These are phyloP conservation scores for Hyaloscypha bicolor DNA, from an alignment of 495 filamentous ascomycete genomes.

Conservation along the genomic window DNA sequence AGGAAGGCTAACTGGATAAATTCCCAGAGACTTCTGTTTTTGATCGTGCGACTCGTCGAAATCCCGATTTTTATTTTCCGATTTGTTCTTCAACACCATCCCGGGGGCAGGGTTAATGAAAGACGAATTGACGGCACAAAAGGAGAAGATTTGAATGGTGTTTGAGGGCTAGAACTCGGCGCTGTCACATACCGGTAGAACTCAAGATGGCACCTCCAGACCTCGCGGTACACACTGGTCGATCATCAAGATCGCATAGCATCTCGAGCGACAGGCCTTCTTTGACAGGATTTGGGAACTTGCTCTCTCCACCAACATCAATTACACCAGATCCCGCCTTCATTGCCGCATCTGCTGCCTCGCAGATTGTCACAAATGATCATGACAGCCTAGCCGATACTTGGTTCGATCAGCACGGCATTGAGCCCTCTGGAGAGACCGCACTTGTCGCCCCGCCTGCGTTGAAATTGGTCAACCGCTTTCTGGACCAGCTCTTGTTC, in stretches of 20 bases:
- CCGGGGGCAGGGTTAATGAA: not conserved
- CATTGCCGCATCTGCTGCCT: constrained; percentile 86
- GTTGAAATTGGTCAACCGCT: constrained; percentile 81
- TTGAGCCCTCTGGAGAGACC: constrained; percentile 62
- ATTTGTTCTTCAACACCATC: not conserved
- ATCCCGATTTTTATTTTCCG: not conserved
- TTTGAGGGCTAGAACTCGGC: constrained; percentile 2
- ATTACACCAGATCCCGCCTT: constrained; percentile 82
- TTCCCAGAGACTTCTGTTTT: not conserved
- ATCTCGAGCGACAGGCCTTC: constrained; percentile 59
- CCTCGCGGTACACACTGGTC: constrained; percentile 12
- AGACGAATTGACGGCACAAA: not conserved
- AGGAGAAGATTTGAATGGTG: not conserved
- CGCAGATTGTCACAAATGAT: constrained; percentile 88
- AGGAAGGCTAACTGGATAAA: not conserved
- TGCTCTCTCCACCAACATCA: constrained; percentile 63
- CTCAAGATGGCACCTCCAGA: constrained; percentile 20
- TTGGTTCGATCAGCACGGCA: constrained; percentile 64
- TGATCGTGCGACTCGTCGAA: not conserved
- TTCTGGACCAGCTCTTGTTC: constrained; percentile 91
- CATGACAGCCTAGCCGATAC: constrained; percentile 72
- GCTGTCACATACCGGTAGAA: not conserved
- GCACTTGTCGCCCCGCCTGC: constrained; percentile 78
- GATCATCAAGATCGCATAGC: constrained; percentile 43
- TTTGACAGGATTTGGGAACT: constrained; percentile 43